A percentile compares a stretch with the other conserved stretches of the same genome.
These are phyloP conservation scores for Stagonosporopsis rhizophila DNA, from an alignment of 2,329 filamentous ascomycete genomes.

Conservation along the genomic window DNA sequence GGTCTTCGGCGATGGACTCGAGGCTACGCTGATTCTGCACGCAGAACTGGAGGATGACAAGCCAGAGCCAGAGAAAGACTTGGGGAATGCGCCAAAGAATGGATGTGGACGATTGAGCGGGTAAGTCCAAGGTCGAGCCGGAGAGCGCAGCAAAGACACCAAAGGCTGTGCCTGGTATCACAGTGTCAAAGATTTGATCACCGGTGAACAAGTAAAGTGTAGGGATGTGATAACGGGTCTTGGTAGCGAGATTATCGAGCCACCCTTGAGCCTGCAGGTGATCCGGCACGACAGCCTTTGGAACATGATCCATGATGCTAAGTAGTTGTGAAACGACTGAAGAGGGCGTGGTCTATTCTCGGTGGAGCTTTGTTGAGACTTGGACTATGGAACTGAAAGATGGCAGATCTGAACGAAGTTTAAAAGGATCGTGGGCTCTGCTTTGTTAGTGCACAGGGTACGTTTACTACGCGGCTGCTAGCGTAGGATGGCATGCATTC, in stretches of 20 bases:
- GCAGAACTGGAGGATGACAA: constrained; percentile 50
- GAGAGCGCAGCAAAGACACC: constrained; percentile 19
- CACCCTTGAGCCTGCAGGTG: not conserved
- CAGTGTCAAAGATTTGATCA: constrained; percentile 16
- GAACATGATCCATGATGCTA: not conserved
- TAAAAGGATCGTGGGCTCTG: not conserved
- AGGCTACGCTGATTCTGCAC: constrained; percentile 50
- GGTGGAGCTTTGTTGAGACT: not conserved
- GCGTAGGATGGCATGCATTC: not conserved
- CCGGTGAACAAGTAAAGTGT: constrained; percentile 5
- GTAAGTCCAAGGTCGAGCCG: constrained; percentile 16
- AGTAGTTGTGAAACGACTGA: not conserved
- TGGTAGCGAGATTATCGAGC: not conserved
- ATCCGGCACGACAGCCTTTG: not conserved
- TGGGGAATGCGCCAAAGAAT: constrained; percentile 12
- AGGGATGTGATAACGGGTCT: not conserved
- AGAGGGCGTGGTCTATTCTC: not conserved
- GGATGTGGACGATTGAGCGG: not conserved
- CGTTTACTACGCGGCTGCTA: not conserved
- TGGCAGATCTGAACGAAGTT: not conserved
- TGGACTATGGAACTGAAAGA: not conserved
- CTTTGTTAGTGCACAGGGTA: not conserved
- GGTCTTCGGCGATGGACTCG: constrained; percentile 48
- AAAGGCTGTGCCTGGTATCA: constrained; percentile 24
- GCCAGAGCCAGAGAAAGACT: constrained; percentile 37